Evolutionary conservation across 176 grass and related monocot genomes (phyloP).

Genomic region (Oryza longistaminata): DNA sequence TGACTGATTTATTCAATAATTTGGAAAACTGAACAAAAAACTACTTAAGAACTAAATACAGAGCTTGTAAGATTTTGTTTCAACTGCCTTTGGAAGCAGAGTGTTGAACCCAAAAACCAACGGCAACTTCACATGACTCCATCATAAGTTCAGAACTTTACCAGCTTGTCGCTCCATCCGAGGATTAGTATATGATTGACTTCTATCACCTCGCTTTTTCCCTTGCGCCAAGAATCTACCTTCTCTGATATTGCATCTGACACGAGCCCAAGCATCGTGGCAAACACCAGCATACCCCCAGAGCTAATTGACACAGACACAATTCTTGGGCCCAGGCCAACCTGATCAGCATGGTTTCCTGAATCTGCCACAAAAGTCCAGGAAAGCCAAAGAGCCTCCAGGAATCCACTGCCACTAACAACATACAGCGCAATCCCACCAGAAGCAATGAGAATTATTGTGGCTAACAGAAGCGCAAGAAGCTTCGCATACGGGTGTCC

Average conservation of each 20-base stretch:
- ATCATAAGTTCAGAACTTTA: conserved; percentile 43
- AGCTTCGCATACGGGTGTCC: conserved; percentile 91
- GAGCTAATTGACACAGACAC: conserved; percentile 89
- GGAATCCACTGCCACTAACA: conserved; percentile 68
- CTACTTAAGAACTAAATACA: neutral
- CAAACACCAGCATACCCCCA: conserved; percentile 97
- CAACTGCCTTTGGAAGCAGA: no score
- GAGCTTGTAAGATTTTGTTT: neutral
- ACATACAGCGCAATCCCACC: conserved; percentile 77
- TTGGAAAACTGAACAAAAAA: neutral
- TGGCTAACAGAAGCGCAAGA: conserved; percentile 80
- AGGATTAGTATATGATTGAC: conserved; percentile 95
- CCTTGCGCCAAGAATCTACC: conserved; percentile 99
- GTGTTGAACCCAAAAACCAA: neutral
- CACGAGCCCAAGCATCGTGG: conserved; percentile 96
- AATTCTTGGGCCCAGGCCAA: conserved; percentile 79
- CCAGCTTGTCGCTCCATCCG: conserved; percentile 99
- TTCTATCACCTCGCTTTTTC: conserved; percentile 97
- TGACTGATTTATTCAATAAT: neutral
- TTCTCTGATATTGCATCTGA: conserved; percentile 99
- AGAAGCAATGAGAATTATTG: conserved; percentile 74
- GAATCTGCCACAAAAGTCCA: conserved; percentile 99
- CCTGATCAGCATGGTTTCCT: conserved; percentile 92
- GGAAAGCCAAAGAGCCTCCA: conserved; percentile 95
- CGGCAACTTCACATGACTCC: neutral